A percentile compares a stretch with the other conserved stretches of the same genome.
phyloP scores from a whole-genome alignment of 805 yeast species.

The Lipomyces kockii region DNA sequence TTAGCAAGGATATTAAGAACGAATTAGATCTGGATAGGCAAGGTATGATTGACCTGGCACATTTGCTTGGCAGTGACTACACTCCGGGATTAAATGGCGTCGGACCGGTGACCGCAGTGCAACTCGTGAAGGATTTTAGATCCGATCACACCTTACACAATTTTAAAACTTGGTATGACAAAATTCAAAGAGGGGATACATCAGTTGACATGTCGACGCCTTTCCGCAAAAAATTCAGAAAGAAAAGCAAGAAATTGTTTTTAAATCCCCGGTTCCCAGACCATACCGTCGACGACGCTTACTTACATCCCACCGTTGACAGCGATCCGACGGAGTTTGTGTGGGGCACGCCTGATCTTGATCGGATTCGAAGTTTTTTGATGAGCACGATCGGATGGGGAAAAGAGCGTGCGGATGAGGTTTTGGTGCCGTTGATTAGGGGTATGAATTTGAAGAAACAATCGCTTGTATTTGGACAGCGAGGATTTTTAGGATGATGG shows the following conservation, averaged over 20 bases:
- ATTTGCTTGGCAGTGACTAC: constrained; percentile 90
- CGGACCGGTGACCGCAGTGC: constrained; percentile 93
- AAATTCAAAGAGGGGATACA: constrained; percentile 47
- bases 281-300: constrained; percentile 69
- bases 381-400: constrained; percentile 79
- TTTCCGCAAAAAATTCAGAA: constrained; percentile 62
- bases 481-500: constrained; percentile 12
- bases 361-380: constrained; percentile 71
- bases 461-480: constrained; percentile 14
- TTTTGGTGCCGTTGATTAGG: constrained; percentile 80
- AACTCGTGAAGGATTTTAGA: constrained; percentile 83
- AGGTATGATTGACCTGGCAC: constrained; percentile 78
- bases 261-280: constrained; percentile 75
- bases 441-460: constrained; percentile 66
- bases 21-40: constrained; percentile 68
- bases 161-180: constrained; percentile 64
- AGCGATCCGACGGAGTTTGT: constrained; percentile 72
- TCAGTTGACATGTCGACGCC: constrained; percentile 52
- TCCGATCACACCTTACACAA: constrained; percentile 49
- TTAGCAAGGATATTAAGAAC: constrained; percentile 58
- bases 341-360: constrained; percentile 92
- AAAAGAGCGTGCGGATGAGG: constrained; percentile 74
- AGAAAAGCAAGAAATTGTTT: constrained; percentile 59
- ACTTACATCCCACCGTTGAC: constrained; percentile 81
- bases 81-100: constrained; percentile 91